Conservation (phyloP, 2,329 filamentous ascomycete species). For the Claviceps sp. region DNA sequence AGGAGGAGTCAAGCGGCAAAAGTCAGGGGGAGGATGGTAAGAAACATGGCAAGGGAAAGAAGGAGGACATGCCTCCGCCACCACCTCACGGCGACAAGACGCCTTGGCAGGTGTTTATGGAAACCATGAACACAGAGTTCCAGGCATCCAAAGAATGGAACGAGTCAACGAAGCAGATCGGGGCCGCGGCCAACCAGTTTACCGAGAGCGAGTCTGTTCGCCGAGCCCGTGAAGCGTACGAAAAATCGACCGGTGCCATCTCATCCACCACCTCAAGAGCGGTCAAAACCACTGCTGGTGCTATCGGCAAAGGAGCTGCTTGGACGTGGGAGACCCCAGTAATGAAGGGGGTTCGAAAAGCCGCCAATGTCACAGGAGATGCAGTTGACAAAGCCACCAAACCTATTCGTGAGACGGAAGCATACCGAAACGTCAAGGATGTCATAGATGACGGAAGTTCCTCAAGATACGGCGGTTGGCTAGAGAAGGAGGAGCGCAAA, state of each 20-base stretch:
- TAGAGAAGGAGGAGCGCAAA: conserved; percentile 87
- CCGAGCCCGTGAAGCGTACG: conserved; percentile 73
- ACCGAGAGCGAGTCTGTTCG: conserved; percentile 85
- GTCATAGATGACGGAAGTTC: conserved; percentile 96
- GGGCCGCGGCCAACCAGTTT: conserved; percentile 79
- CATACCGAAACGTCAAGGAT: conserved; percentile 87
- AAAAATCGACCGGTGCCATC: conserved; percentile 72
- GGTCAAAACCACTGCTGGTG: conserved; percentile 72
- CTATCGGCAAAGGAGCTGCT: conserved; percentile 76
- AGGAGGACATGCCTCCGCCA: conserved; percentile 64
- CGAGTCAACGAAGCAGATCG: conserved; percentile 90
- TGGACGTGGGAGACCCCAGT: conserved; percentile 97
- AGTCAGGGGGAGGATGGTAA: conserved; percentile 18
- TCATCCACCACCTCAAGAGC: conserved; percentile 65
- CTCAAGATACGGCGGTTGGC: conserved; percentile 89
- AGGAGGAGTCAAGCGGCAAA: conserved; percentile 29
- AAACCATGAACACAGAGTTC: conserved; percentile 89
- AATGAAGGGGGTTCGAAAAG: conserved; percentile 80
- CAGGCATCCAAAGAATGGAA: conserved; percentile 99
- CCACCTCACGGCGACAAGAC: conserved; percentile 98
- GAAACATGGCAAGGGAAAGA: conserved; percentile 41
- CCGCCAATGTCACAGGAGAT: conserved; percentile 72
- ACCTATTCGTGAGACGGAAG: conserved; percentile 86
- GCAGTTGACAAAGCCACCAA: conserved; percentile 90
- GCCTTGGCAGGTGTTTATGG: conserved; percentile 96